Evolutionary conservation across 2,329 filamentous ascomycete genomes (phyloP), one percentile per base, ranked within the genome.

Genomic region (Neofusicoccum sp.): DNA sequence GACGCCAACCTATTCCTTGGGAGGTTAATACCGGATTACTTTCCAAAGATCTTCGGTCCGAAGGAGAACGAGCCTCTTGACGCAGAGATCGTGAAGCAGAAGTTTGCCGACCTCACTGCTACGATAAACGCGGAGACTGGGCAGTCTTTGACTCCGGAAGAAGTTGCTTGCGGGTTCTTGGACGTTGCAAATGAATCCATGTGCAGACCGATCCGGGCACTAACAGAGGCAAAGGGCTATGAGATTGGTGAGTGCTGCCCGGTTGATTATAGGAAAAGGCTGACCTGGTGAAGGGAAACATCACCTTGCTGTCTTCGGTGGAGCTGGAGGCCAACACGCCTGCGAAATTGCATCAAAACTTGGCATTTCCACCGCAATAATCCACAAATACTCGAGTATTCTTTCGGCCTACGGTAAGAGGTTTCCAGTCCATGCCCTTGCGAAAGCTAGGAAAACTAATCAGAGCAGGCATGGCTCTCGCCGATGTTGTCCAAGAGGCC

Each of bases 1-100:
- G 93, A 97, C 73, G 93, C 93, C 1, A 97, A 61, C 16, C 29
- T 61, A 3, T 92, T 92, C 69, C 85, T 97, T 0, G 93, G 93
- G 0, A 85, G 73, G 34, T 48, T 76, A 1, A 62, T 72, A n/a
- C 69, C 72, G 1, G 67, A 72, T 6, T 71, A 67, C 41, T 74
- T 75, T 31, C 73, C 73, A 1, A 71, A 71, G 45, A 74, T 75
- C 22, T 76, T 76, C n/a, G 73, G 73, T 6, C 65, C 67, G 7
- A 67, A 69, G 2, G 73, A 75, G 61, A 66, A 76, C 33, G 62
- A 71, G 33, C 63, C 78, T 0, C 70, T 84, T 12, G 81, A 81
- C 52, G 68, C 72, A 1, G 80, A 81, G 9, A 71, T 79, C 12
- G 74, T 75, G 3, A 71, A 69, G 16, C 61, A 70, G 54, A 78